Base-by-base conservation (phyloP, 2,329 filamentous ascomycete genomes). In the Xylaria sp. region DNA sequence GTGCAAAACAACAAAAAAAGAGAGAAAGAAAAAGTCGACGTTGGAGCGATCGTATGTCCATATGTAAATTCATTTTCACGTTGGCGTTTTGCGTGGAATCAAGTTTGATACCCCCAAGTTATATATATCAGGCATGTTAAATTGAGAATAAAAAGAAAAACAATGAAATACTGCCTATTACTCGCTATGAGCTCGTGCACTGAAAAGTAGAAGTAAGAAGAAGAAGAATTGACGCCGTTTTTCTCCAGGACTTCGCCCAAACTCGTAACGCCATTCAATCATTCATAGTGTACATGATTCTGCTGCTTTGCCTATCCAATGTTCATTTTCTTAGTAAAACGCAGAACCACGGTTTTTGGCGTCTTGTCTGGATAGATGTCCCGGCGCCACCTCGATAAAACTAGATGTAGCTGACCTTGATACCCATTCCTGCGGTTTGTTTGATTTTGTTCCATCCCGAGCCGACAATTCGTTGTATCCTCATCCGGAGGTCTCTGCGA, bases 361-460 rank as follows among this genome's bases (percentile, higher is more conserved):
- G 18, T 18, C 34, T 50, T 48, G n/a, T 54, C 19, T 30, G 39
- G 34, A 19, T 47, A 35, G 34, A 55, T 56, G 23, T 30, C 34
- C 48, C 51, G 42, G 37, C 35, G 51, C 13, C 18, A 16, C 2
- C 11, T 42, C 23, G 11, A 54, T 56, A 44, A 55, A 13, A 62
- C 55, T 76, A 97, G 61, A 99, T 95, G 76, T 97, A 97, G 73
- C 90, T 96, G 70, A 97, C 92, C 78, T 97, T 97, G 64, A 95
- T 90, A 1, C 93, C 94, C 93, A 97, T 97, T 1, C 92, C 92
- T 3, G 93, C 87, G 0, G 94, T 97, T 51, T 86, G 82, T 72
- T 84, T 86, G 47, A 96, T 78, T 76, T 96, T 97, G 57, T 84
- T 83, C 91, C 91, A 96, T 8, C 85, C 86, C 34, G 82, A 79